Evolutionary conservation across 441 rosid genomes (phyloP).

Genomic region (Hura crepitans): DNA sequence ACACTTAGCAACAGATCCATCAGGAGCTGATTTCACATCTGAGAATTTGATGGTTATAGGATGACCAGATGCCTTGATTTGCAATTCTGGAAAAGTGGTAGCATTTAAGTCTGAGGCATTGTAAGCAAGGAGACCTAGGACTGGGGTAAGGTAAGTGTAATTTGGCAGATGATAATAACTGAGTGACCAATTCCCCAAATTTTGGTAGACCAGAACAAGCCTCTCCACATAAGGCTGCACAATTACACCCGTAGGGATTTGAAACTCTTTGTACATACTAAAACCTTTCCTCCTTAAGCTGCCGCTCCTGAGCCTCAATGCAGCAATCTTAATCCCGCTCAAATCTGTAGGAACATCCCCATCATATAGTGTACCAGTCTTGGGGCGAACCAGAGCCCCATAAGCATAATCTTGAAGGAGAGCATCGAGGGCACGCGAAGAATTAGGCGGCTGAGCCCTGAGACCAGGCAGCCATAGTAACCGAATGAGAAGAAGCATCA

Average conservation of each 20-base stretch:
- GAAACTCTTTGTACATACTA: slow-evolving; percentile 46
- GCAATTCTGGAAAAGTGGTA: slow-evolving; percentile 41
- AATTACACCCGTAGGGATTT: slow-evolving; percentile 50
- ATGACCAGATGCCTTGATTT: slow-evolving; percentile 35
- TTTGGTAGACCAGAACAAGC: slow-evolving; percentile 81
- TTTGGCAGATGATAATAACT: slow-evolving; percentile 53
- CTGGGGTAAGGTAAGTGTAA: slow-evolving; percentile 69
- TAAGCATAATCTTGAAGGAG: slow-evolving; percentile 87
- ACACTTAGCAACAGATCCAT: slow-evolving; percentile 60
- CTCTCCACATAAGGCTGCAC: slow-evolving; percentile 71
- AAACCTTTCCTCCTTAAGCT: slow-evolving; percentile 65
- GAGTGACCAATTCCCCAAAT: slow-evolving; percentile 69
- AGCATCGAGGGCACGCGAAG: slow-evolving; percentile 55
- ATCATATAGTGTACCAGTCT: slow-evolving; percentile 62
- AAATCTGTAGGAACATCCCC: slow-evolving; percentile 62
- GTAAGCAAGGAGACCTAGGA: slow-evolving; percentile 80
- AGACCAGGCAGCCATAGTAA: slow-evolving; percentile 19
- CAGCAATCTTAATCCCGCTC: slow-evolving; percentile 66
- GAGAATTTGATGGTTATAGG: slow-evolving; percentile 64
- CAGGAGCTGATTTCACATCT: slow-evolving; percentile 41
- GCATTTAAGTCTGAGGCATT: slow-evolving; percentile 65
- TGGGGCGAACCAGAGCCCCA: slow-evolving; percentile 55
- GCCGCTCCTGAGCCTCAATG: slow-evolving; percentile 87
- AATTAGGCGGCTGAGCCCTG: slow-evolving; percentile 18
- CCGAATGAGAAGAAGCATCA: slow-evolving; percentile 33